These are phyloP conservation scores for Nymphaea colorata DNA, from an alignment of 164 flowering plant species.

Conservation along the genomic window DNA sequence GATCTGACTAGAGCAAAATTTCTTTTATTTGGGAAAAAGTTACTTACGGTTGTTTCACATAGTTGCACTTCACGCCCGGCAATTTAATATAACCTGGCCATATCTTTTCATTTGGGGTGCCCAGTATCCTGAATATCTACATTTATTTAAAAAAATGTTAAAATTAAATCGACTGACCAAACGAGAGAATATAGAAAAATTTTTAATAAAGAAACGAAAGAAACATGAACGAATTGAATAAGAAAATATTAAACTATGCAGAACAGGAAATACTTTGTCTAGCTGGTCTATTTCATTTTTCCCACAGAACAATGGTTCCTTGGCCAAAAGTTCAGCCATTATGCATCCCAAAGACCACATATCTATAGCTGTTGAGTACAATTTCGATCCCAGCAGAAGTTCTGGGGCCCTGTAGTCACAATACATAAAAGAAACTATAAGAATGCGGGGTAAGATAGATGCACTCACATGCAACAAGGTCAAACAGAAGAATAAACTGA, in stretches of 20 bases:
- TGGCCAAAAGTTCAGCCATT: slow-evolving; percentile 63
- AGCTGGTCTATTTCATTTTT: slow-evolving; percentile 57
- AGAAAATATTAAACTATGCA: not conserved
- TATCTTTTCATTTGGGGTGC: slow-evolving; percentile 78
- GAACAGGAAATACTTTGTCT: slow-evolving; percentile 28
- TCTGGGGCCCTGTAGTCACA: slow-evolving; percentile 60
- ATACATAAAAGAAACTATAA: not conserved
- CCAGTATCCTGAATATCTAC: slow-evolving; percentile 74
- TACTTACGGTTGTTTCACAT: slow-evolving; percentile 70
- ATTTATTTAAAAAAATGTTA: not conserved
- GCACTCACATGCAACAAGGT: not conserved
- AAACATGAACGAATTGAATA: slow-evolving; percentile 4
- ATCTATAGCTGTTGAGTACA: slow-evolving; percentile 73
- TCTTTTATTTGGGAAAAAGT: not conserved
- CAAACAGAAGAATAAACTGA: too few relatives aligned
- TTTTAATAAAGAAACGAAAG: slow-evolving; percentile 5
- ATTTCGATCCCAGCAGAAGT: slow-evolving; percentile 47
- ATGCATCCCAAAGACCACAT: slow-evolving; percentile 91
- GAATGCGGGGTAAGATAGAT: not conserved
- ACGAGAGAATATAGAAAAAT: not conserved
- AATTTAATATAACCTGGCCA: slow-evolving; percentile 85
- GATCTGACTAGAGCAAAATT: too few relatives aligned
- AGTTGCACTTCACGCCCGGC: slow-evolving; percentile 78
- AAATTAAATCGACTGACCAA: not conserved
- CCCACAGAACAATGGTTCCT: slow-evolving; percentile 51